A percentile compares a stretch with the other conserved stretches of the same genome.
Evolutionary conservation across 257 asterid species (phyloP).

Genomic region (Salvia splendens): DNA sequence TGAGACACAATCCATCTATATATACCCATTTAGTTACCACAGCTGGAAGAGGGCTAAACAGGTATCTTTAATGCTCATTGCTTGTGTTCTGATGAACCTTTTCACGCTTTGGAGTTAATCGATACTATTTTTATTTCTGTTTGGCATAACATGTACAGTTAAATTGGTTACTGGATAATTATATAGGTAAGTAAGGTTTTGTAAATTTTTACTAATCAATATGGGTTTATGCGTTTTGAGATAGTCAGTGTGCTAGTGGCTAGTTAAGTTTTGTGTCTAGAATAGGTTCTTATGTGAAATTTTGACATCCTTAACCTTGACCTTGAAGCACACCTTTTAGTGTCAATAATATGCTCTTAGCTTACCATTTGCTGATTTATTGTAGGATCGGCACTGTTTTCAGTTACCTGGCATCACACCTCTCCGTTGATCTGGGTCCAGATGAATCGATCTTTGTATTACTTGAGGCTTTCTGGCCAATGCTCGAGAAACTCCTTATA

Average conservation of each 20-base stretch:
- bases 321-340: neutral
- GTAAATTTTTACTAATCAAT: neutral
- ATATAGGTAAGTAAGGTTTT: neutral
- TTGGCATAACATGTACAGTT: conserved; percentile 13
- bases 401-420: conserved; percentile 52
- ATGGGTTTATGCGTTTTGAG: conserved; percentile 21
- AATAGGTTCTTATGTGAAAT: neutral
- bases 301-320: neutral
- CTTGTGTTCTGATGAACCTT: neutral
- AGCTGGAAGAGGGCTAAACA: conserved; percentile 73
- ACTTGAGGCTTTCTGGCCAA: conserved; percentile 76
- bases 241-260: neutral
- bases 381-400: conserved; percentile 82
- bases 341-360: conserved; percentile 20
- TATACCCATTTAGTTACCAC: conserved; percentile 52
- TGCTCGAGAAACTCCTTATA: conserved; percentile 68
- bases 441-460: conserved; percentile 57
- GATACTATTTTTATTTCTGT: conserved; percentile 3
- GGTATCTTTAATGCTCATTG: conserved; percentile 49
- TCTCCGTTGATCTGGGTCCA: conserved; percentile 45
- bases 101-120: conserved; percentile 15
- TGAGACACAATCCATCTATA: conserved; percentile 57
- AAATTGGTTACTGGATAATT: conserved; percentile 18
- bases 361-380: conserved; percentile 30
- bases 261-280: neutral